These are phyloP conservation scores for Fusarium penzigii DNA, from an alignment of 2,329 filamentous ascomycete species.

Conservation along the genomic window DNA sequence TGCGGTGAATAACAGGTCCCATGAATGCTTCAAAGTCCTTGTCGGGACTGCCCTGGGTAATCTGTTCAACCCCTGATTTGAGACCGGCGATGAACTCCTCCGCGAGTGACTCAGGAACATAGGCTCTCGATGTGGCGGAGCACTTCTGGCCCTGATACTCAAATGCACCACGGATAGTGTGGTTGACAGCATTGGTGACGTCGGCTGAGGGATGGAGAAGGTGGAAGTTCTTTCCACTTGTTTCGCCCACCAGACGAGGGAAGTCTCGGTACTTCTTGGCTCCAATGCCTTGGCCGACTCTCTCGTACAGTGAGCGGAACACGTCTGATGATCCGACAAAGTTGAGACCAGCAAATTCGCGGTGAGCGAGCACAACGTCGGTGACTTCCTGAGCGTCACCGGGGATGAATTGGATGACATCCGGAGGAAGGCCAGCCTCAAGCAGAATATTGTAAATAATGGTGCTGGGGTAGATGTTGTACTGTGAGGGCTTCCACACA, in stretches of 20 bases:
- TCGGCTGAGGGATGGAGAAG: constrained; percentile 77
- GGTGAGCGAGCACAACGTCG: constrained; percentile 71
- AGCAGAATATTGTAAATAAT: constrained; percentile 86
- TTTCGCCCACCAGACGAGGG: constrained; percentile 86
- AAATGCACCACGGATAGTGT: constrained; percentile 84
- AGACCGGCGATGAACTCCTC: constrained; percentile 68
- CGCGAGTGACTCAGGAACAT: constrained; percentile 76
- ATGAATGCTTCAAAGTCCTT: constrained; percentile 74
- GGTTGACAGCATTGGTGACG: constrained; percentile 74
- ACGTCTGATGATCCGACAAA: constrained; percentile 92
- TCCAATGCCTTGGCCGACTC: constrained; percentile 79
- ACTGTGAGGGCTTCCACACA: constrained; percentile 91
- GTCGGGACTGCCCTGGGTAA: constrained; percentile 69
- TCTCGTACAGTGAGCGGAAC: constrained; percentile 84
- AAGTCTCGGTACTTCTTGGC: constrained; percentile 82
- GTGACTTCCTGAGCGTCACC: constrained; percentile 86
- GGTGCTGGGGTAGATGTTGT: constrained; percentile 83
- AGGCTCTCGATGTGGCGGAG: constrained; percentile 78
- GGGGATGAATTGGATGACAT: constrained; percentile 91
- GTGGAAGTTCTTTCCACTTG: constrained; percentile 93
- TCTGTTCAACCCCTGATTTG: constrained; percentile 63
- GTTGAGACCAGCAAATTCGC: constrained; percentile 84
- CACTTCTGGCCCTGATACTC: constrained; percentile 93
- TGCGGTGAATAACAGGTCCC: constrained; percentile 82
- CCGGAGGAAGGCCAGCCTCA: constrained; percentile 83